A percentile compares a stretch with the other conserved stretches of the same genome.
Conservation (phyloP, 2,329 filamentous ascomycete genomes). For the Verticillium tricorpus region DNA sequence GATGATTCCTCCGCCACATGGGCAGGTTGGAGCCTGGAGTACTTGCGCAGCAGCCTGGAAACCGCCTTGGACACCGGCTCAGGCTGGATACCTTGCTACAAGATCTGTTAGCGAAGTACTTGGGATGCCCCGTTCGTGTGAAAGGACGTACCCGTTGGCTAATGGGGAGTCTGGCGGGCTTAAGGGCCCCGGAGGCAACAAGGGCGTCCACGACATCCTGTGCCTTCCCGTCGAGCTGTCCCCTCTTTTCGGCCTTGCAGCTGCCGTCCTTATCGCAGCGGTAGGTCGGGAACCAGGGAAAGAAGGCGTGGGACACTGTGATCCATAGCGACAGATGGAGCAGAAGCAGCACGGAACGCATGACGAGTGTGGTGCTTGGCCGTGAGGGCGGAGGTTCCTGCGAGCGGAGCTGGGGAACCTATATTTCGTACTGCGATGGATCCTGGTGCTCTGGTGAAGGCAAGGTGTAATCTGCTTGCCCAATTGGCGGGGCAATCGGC, state of each 20-base stretch:
- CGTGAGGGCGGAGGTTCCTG: neutral
- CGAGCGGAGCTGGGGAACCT: neutral
- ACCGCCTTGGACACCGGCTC: conserved; percentile 33
- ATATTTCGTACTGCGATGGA: neutral
- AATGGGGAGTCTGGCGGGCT: conserved; percentile 34
- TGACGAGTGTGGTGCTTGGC: conserved; percentile 19
- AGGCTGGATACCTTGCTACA: conserved; percentile 20
- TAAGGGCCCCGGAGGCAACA: conserved; percentile 8
- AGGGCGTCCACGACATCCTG: conserved; percentile 5
- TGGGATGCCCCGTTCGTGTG: neutral
- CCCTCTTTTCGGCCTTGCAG: conserved; percentile 18
- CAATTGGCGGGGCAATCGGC: neutral
- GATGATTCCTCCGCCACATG: conserved; percentile 11
- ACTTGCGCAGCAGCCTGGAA: conserved; percentile 34
- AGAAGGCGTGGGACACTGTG: conserved; percentile 42
- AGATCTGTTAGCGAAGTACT: neutral
- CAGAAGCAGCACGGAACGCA: conserved; percentile 35
- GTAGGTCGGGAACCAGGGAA: conserved; percentile 33
- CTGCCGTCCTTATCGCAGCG: conserved; percentile 21
- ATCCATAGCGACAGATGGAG: conserved; percentile 45
- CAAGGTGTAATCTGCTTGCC: neutral
- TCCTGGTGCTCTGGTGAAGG: neutral
- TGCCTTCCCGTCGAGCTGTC: conserved; percentile 1
- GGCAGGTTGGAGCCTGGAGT: conserved; percentile 21
- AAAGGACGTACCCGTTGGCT: conserved; percentile 25